Evolutionary conservation across 208 protist genomes (phyloP), one percentile per base, ranked within the genome.

Genomic region (Naegleria gruberi): DNA sequence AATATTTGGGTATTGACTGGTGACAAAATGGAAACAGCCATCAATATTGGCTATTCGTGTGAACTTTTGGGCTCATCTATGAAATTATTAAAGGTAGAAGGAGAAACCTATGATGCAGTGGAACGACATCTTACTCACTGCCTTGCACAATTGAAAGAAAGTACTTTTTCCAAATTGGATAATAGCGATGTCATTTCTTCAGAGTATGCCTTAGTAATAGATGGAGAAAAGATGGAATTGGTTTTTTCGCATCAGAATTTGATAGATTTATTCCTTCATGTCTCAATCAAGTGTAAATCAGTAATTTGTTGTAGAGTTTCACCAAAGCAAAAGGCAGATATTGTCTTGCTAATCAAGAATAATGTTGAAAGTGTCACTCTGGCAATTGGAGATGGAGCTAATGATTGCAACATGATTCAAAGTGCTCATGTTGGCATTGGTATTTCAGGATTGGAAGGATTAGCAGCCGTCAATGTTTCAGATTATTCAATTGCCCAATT

Each of bases 1-100:
- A 93, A 97, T 4, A 89, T 99, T 8, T 99, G 98, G 98, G 98
- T 99, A 93, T 94, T 99, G 30, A 99, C 98, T 15, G 98, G 98
- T 74, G 98, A 99, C 94, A 99, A 99, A 94, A 95, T 96, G 81
- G 98, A 99, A 90, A 97, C 96, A n/a, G 96, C 95, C 19, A 94
- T 96, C 73, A 94, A 94, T 65, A 96, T 96, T 82, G 94, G 89
- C 30, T 92, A 86, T 1, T 84, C 94, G 4, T 94, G 89, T 4
- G 44, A 87, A 41, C 6, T 10, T 26, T 65, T 23, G 23, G 7
- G 30, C 7, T 82, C 5, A 82, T 40, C 7, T 12, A 40, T 34
- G 73, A 82, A 41, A 41, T 40, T 7, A 34, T 10, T 82, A 82
- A 82, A 10, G 6, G 19, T 40, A 82, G 34, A 82, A 82, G 30